Percentiles rank a stretch among this genome's conserved stretches.
Conservation (phyloP, 331 rosid genomes). For the Malus hybrid region DNA sequence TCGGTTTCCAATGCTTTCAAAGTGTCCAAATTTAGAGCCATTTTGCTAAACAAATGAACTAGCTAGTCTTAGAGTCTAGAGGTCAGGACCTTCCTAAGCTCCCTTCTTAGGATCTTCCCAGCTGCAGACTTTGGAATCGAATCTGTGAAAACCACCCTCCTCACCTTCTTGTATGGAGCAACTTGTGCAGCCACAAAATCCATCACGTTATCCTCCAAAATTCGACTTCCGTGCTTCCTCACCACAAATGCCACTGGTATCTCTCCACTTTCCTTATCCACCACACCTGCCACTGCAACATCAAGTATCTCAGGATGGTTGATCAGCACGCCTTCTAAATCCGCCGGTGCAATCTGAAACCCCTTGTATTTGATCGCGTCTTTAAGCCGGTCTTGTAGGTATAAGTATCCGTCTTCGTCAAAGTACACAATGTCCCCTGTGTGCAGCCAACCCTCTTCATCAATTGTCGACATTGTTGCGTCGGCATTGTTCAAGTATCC, state of each 20-base stretch:
- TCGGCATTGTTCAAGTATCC: slow-evolving; percentile 74
- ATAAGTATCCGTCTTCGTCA: slow-evolving; percentile 63
- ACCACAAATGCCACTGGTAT: slow-evolving; percentile 85
- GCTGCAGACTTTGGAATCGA: slow-evolving; percentile 71
- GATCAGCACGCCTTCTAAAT: slow-evolving; percentile 69
- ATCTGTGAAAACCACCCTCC: slow-evolving; percentile 61
- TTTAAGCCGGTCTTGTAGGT: slow-evolving; percentile 63
- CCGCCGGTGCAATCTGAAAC: slow-evolving; percentile 92
- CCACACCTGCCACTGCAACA: slow-evolving; percentile 49
- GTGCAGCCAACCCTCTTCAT: slow-evolving; percentile 65
- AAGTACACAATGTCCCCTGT: slow-evolving; percentile 75
- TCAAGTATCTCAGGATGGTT: slow-evolving; percentile 74
- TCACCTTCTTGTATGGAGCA: slow-evolving; percentile 71
- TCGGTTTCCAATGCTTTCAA: neutral
- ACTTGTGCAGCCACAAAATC: slow-evolving; percentile 66
- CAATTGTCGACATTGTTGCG: slow-evolving; percentile 55
- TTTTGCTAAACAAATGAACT: neutral
- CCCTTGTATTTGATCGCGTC: slow-evolving; percentile 90
- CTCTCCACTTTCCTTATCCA: slow-evolving; percentile 65
- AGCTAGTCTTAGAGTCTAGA: slow-evolving; percentile 38
- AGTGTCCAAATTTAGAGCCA: neutral
- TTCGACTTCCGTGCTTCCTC: slow-evolving; percentile 48
- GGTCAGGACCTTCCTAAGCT: slow-evolving; percentile 30
- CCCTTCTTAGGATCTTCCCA: slow-evolving; percentile 74
- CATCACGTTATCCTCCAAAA: slow-evolving; percentile 36